phyloP scores from a whole-genome alignment of 1,284 basidiomycete genomes.

The Sporisorium iseilematis-ciliati region DNA sequence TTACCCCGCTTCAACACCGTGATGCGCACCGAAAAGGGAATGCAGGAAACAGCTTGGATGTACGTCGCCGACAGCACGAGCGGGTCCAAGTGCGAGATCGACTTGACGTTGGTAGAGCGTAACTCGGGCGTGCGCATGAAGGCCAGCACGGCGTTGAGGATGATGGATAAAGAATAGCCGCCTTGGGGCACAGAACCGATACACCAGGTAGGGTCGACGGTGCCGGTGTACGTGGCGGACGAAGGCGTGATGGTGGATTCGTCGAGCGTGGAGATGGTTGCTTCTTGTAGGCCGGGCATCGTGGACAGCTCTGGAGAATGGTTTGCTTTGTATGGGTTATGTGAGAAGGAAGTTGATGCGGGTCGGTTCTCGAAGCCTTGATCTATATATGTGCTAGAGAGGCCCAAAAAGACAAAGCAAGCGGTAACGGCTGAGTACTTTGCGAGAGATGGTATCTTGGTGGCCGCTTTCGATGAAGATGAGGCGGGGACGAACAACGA shows the following conservation, averaged over 20 bases:
- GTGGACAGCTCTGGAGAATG: not conserved
- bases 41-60: slow-evolving; percentile 37
- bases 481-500: no score
- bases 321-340: not conserved
- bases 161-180: slow-evolving; percentile 49
- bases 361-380: not conserved
- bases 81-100: slow-evolving; percentile 33
- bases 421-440: no score
- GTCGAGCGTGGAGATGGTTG: slow-evolving; percentile 19
- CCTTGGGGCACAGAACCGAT: slow-evolving; percentile 51
- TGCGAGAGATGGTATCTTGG: no score
- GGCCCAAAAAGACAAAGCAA: no score
- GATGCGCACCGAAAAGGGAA: slow-evolving; percentile 18
- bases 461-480: no score
- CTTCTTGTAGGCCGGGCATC: slow-evolving; percentile 34
- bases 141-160: slow-evolving; percentile 47
- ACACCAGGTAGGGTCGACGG: slow-evolving; percentile 45
- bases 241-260: slow-evolving; percentile 24
- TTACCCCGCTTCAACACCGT: slow-evolving; percentile 37
- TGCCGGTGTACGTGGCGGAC: slow-evolving; percentile 19
- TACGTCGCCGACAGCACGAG: slow-evolving; percentile 40
- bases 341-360: not conserved
- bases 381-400: no score
- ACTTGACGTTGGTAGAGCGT: slow-evolving; percentile 23
- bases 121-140: slow-evolving; percentile 44